Conservation (phyloP, 768 basidiomycete genomes). For the Xerocomellus chrysenteron region DNA sequence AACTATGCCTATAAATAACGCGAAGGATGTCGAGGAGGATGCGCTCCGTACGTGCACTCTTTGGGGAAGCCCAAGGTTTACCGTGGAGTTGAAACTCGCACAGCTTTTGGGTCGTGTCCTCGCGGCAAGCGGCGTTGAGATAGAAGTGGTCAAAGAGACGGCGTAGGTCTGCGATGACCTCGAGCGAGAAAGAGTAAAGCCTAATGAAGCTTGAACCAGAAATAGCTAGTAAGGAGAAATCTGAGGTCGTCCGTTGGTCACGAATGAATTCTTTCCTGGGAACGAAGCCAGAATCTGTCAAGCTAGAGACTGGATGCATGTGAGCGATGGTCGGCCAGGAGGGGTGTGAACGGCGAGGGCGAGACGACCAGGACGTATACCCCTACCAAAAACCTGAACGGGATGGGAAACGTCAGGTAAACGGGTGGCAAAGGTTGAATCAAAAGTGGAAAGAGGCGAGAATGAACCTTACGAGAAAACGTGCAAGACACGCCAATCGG, state of each 20-base stretch:
- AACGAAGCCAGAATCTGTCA: slow-evolving; percentile 51
- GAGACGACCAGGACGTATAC: slow-evolving; percentile 27
- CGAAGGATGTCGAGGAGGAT: slow-evolving; percentile 67
- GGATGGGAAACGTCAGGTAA: slow-evolving; percentile 40
- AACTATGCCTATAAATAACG: slow-evolving; percentile 62
- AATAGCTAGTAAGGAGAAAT: slow-evolving; percentile 71
- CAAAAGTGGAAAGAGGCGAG: slow-evolving; percentile 29
- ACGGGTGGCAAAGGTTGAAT: slow-evolving; percentile 33
- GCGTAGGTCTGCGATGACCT: slow-evolving; percentile 52
- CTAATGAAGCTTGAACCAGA: slow-evolving; percentile 62
- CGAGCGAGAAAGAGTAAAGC: slow-evolving; percentile 65
- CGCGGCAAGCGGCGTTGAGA: slow-evolving; percentile 46
- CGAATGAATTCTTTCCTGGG: slow-evolving; percentile 75
- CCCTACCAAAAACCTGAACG: slow-evolving; percentile 22
- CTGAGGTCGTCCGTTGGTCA: slow-evolving; percentile 51
- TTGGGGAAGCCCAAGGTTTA: slow-evolving; percentile 73
- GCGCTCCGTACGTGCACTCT: slow-evolving; percentile 62
- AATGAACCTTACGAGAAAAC: slow-evolving; percentile 32
- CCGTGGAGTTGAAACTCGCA: slow-evolving; percentile 66
- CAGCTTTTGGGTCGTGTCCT: slow-evolving; percentile 56
- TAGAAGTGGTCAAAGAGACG: slow-evolving; percentile 50
- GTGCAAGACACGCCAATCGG: slow-evolving; percentile 31
- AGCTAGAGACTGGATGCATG: slow-evolving; percentile 33
- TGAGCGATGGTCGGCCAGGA: slow-evolving; percentile 26
- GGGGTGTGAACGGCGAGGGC: slow-evolving; percentile 19